phyloP scores from a whole-genome alignment of 2,329 filamentous ascomycete species.

The Bretziella fagacearum region DNA sequence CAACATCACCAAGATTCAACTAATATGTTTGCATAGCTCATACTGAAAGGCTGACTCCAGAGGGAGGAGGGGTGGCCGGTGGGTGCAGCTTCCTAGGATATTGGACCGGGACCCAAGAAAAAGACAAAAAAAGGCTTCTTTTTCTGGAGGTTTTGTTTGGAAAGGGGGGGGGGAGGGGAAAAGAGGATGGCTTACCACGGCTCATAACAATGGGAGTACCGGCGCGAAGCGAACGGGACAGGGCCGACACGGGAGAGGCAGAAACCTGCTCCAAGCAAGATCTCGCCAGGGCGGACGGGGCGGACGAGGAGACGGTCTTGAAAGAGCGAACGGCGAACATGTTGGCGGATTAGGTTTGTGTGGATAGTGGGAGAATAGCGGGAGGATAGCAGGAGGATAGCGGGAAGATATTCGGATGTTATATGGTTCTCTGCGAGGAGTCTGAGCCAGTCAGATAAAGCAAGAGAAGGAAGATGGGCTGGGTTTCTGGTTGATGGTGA shows the following conservation, averaged over 20 bases:
- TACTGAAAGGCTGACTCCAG: too few relatives aligned
- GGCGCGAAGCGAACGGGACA: slow-evolving; percentile 1
- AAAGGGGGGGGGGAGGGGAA: neutral
- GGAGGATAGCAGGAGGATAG: neutral
- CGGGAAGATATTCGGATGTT: neutral
- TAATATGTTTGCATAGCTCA: too few relatives aligned
- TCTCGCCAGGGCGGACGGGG: neutral
- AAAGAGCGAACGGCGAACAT: slow-evolving; percentile 12
- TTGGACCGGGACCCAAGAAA: too few relatives aligned
- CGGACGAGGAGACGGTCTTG: slow-evolving; percentile 7
- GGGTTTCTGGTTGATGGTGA: neutral
- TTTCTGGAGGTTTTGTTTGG: neutral
- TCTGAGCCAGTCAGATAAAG: slow-evolving; percentile 4
- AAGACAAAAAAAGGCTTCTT: too few relatives aligned
- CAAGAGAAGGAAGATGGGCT: neutral
- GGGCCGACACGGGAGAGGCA: slow-evolving; percentile 1
- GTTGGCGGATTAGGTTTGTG: neutral
- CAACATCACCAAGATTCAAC: too few relatives aligned
- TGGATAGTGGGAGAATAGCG: neutral
- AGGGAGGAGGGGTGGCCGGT: too few relatives aligned
- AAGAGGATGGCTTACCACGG: neutral
- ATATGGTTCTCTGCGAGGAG: neutral
- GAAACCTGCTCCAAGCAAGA: neutral
- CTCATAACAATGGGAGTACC: neutral
- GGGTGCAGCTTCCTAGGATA: too few relatives aligned